Percentiles rank a stretch among this genome's conserved stretches.
phyloP scores from a whole-genome alignment of 2,329 filamentous ascomycete species.

The Penicillium capsulatum region DNA sequence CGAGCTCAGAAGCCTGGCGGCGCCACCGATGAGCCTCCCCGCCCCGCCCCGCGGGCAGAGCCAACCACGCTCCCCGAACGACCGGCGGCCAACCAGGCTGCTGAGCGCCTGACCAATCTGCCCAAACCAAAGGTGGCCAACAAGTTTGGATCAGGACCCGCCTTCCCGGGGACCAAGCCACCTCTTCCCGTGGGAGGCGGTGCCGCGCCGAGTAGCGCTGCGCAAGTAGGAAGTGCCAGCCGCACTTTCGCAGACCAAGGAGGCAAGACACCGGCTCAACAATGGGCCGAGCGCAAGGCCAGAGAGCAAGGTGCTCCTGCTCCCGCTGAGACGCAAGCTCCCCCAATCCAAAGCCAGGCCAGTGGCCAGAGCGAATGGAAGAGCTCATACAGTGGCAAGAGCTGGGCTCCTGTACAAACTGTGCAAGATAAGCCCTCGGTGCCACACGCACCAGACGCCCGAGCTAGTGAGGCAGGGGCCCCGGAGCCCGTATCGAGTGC shows the following conservation, averaged over 20 bases:
- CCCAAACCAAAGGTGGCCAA: conserved; percentile 95
- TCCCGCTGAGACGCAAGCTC: conserved; percentile 42
- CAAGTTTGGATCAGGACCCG: conserved; percentile 68
- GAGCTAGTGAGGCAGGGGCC: conserved; percentile 48
- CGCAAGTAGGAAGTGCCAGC: conserved; percentile 69
- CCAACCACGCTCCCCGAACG: conserved; percentile 66
- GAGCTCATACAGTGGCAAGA: conserved; percentile 85
- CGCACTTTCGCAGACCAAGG: conserved; percentile 91
- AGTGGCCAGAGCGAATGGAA: conserved; percentile 78
- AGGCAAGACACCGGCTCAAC: conserved; percentile 92
- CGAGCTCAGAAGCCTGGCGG: conserved; percentile 64
- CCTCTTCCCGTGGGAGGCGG: conserved; percentile 69
- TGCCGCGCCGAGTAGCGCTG: conserved; percentile 56
- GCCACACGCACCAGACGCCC: conserved; percentile 62
- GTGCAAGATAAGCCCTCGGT: conserved; percentile 59
- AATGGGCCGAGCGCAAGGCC: conserved; percentile 97
- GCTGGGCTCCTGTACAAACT: conserved; percentile 79
- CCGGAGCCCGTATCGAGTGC: conserved; percentile 60
- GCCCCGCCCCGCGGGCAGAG: conserved; percentile 39
- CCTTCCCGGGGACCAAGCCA: conserved; percentile 85
- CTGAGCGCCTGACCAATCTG: conserved; percentile 77
- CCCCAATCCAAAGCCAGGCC: conserved; percentile 59
- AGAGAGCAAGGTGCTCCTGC: conserved; percentile 60
- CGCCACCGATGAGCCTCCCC: conserved; percentile 39
- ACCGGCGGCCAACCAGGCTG: conserved; percentile 65